Evolutionary conservation across 352 stramenopile genomes (phyloP).

Genomic region (Lagenidium sp.): DNA sequence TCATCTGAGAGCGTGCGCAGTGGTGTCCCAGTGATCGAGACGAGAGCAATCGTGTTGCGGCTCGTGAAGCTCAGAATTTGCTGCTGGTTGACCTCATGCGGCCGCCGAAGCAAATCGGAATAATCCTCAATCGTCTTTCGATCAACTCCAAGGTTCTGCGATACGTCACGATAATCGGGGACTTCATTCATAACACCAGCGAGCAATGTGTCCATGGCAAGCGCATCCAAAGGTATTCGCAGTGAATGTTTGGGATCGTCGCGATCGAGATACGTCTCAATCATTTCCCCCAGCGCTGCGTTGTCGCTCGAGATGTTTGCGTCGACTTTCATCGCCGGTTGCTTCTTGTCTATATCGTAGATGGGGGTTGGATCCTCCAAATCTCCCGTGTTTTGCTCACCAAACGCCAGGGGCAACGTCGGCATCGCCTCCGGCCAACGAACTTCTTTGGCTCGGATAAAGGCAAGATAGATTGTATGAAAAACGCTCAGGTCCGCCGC

Average conservation of each 20-base stretch:
- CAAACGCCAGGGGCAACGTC: background rate
- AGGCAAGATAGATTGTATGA: constrained; percentile 59
- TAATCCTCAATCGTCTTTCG: constrained; percentile 12
- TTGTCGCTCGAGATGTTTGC: too few relatives aligned
- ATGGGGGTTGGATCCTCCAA: too few relatives aligned
- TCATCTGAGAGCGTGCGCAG: constrained; percentile 44
- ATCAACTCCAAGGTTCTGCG: constrained; percentile 11
- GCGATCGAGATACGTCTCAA: too few relatives aligned
- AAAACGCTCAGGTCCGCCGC: constrained; percentile 63
- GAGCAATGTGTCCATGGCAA: constrained; percentile 9
- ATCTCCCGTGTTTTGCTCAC: too few relatives aligned
- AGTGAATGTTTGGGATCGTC: too few relatives aligned
- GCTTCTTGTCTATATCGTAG: too few relatives aligned
- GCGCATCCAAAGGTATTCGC: background rate
- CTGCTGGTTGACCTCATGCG: constrained; percentile 14
- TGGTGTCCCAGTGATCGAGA: background rate
- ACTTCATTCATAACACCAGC: constrained; percentile 15
- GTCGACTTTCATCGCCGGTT: too few relatives aligned
- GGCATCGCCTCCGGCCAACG: constrained; percentile 32
- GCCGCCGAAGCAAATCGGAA: constrained; percentile 13
- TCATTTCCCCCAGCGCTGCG: too few relatives aligned
- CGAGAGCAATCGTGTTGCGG: background rate
- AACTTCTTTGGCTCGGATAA: constrained; percentile 44
- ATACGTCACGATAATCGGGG: constrained; percentile 12
- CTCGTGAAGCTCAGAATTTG: background rate